Conservation (phyloP, 345 rosid genomes). For the Brassica rapa region DNA sequence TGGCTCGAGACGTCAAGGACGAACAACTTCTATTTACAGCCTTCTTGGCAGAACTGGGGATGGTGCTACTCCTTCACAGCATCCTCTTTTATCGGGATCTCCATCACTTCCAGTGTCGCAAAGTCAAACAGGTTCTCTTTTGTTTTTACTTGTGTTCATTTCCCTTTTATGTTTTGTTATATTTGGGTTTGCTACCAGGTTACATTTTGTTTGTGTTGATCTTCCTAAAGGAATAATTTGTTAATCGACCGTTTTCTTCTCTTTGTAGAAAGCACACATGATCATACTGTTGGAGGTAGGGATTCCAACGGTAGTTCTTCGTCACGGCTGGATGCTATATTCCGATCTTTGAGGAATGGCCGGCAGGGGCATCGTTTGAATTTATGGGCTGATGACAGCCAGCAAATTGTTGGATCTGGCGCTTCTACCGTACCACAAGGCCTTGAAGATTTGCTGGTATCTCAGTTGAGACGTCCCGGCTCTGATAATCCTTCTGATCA, state of each 20-base stretch:
- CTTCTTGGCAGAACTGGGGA: conserved; percentile 81
- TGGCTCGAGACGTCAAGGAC: conserved; percentile 94
- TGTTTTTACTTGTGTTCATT: neutral
- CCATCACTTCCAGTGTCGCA: conserved; percentile 45
- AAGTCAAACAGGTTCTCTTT: conserved; percentile 64
- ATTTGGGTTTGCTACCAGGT: too few species aligned
- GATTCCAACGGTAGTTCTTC: conserved; percentile 50
- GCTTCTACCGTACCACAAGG: conserved; percentile 75
- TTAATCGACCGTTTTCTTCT: conserved; percentile 16
- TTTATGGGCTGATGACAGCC: conserved; percentile 90
- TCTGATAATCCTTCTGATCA: conserved; percentile 67
- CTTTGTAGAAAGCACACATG: conserved; percentile 52
- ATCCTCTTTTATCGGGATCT: conserved; percentile 85
- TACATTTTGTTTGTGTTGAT: neutral
- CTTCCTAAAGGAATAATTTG: conserved; percentile 13
- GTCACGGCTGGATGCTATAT: conserved; percentile 69
- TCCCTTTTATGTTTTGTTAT: neutral
- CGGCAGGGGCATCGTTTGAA: conserved; percentile 86
- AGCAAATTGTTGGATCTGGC: conserved; percentile 71
- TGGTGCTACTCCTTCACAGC: conserved; percentile 63
- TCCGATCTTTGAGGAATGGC: conserved; percentile 84
- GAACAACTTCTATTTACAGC: conserved; percentile 93
- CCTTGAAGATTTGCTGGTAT: conserved; percentile 89
- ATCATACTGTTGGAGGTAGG: conserved; percentile 55
- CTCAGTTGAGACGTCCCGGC: conserved; percentile 75